Conservation (phyloP, 2,329 filamentous ascomycete genomes). For the Atkinsonella hypoxylon region DNA sequence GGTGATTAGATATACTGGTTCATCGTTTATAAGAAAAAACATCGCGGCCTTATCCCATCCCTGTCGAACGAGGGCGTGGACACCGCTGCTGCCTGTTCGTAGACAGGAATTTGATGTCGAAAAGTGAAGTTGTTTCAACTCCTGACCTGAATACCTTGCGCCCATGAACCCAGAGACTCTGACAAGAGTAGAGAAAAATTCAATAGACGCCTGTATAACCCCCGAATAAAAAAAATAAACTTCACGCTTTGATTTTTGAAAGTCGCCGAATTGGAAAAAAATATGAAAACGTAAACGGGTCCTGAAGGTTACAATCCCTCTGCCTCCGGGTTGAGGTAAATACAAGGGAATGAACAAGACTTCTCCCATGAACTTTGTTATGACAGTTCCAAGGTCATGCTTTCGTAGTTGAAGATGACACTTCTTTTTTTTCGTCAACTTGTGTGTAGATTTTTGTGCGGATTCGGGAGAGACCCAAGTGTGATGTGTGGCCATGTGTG, state of each 20-base stretch:
- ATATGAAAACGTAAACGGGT: not conserved
- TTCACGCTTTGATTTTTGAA: not conserved
- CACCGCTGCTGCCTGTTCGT: not conserved
- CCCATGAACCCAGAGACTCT: no score
- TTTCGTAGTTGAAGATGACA: no score
- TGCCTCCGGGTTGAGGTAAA: not conserved
- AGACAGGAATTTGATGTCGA: not conserved
- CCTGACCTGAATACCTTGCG: not conserved
- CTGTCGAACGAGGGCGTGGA: slow-evolving; percentile 2
- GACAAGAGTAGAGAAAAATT: not conserved
- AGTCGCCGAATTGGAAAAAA: not conserved
- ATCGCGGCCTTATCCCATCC: slow-evolving; percentile 8
- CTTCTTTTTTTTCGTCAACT: not conserved
- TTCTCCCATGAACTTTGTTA: not conserved
- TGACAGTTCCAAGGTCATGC: not conserved
- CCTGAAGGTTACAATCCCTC: not conserved
- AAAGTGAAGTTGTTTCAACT: not conserved
- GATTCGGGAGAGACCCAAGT: not conserved
- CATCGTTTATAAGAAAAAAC: not conserved
- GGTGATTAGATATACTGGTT: slow-evolving; percentile 7
- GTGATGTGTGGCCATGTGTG: not conserved
- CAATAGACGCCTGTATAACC: not conserved
- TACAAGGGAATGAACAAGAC: not conserved
- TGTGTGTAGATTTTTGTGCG: not conserved
- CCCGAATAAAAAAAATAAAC: not conserved